Conservation (phyloP, 78 protist species). For the Pigoraptor vietnamica region DNA sequence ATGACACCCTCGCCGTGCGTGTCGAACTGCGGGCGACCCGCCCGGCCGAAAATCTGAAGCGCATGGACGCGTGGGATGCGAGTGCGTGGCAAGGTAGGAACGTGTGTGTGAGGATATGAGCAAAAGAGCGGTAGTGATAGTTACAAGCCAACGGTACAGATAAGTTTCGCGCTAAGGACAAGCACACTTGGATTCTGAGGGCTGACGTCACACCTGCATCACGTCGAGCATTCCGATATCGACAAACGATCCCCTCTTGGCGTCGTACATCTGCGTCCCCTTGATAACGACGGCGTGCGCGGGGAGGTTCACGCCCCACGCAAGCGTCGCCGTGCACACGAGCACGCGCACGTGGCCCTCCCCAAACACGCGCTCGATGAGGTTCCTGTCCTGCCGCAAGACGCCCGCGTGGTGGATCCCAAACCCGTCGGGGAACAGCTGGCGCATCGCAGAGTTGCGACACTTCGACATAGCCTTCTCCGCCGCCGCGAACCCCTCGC, state of each 20-base stretch:
- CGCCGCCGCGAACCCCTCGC: background rate
- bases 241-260: conserved; percentile 34
- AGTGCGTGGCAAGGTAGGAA: no score
- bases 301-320: conserved; percentile 99
- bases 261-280: conserved; percentile 89
- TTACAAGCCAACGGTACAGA: no score
- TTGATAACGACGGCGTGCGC: conserved; percentile 95
- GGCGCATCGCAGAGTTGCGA: conserved; percentile 38
- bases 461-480: conserved; percentile 19
- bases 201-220: conserved; percentile 83
- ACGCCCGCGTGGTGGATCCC: conserved; percentile 97
- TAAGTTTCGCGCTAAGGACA: no score
- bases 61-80: no score
- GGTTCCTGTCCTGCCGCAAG: conserved; percentile 80
- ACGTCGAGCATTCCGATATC: conserved; percentile 93
- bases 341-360: conserved; percentile 75
- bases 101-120: no score
- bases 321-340: conserved; percentile 93
- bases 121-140: no score
- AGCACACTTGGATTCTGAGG: background rate
- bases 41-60: conserved; percentile 96
- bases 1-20: conserved; percentile 88
- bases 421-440: conserved; percentile 62
- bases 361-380: conserved; percentile 80
- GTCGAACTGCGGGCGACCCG: conserved; percentile 99